Base-by-base conservation (phyloP, 2,329 filamentous ascomycete species). In the Xylariales sp. region DNA sequence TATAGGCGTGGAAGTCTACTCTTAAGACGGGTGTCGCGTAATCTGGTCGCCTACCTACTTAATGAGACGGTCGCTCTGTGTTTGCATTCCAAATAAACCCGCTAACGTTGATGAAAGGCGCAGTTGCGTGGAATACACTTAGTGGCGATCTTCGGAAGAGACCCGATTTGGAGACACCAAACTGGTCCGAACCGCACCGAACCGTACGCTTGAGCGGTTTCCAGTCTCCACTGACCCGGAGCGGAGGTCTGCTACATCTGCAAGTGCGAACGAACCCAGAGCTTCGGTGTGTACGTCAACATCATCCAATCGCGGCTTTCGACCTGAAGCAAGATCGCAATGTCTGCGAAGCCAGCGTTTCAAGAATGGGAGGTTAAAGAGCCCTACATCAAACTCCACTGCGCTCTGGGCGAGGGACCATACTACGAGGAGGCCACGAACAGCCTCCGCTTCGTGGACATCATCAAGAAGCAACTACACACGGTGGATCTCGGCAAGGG, bases 361-460 rank as follows among this genome's bases (percentile, higher is more conserved):
- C 67, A 77, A 49, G 61, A 66, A 46, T 80, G 74, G 76, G 65
- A 64, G 42, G 69, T 73, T 47, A 65, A 58, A 32, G 58, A 71
- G 61, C 73, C 75, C 5, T 80, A 74, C 64, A 70, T 90, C 47
- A 68, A 81, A 51, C 64, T 78, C 42, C 73, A 78, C 50, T 88
- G 84, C 65, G 69, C 66, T 11, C 73, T 90, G 21, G 84, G 82
- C 49, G 86, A 91, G 63, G 86, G 77, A 0, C 86, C 86, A 1
- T 88, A 80, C 65, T 88, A 81, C 66, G 84, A 89, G 60, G 68
- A 74, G 44, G 66, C 66, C 16, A 79, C 74, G 38, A 74, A 86
- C 60, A 74, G 70, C 34, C 67, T 91, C 44, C 84, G 86, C 49
- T 89, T 88, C 60, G 79, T 90, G 47, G 90, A 96, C 64, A 90